Percentiles rank a stretch among this genome's conserved stretches.
Conservation (phyloP, 352 stramenopile genomes). For the Pythium guiyangense region DNA sequence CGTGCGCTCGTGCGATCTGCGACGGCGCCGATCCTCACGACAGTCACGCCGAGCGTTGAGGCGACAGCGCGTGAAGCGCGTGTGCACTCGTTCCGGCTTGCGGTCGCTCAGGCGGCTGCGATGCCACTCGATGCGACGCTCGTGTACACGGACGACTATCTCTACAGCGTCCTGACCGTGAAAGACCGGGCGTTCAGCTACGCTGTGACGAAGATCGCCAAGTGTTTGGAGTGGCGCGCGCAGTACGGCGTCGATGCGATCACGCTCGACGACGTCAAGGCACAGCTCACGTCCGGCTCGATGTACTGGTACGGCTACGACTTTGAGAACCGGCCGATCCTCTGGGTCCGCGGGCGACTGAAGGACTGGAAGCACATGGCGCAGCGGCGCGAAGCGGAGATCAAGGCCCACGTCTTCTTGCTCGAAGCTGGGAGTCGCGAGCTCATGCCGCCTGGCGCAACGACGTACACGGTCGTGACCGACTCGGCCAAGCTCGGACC, state of each 20-base stretch:
- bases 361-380: conserved; percentile 60
- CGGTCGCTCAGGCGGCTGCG: conserved; percentile 35
- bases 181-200: conserved; percentile 57
- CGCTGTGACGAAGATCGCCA: conserved; percentile 54
- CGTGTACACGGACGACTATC: conserved; percentile 56
- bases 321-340: conserved; percentile 55
- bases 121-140: conserved; percentile 30
- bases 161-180: conserved; percentile 55
- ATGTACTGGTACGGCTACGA: conserved; percentile 80
- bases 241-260: conserved; percentile 38
- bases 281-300: conserved; percentile 36
- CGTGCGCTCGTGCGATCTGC: not conserved
- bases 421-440: conserved; percentile 44
- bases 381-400: conserved; percentile 38
- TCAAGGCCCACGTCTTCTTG: conserved; percentile 55
- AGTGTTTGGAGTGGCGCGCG: conserved; percentile 44
- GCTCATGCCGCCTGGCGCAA: conserved; percentile 52
- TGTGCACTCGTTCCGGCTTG: conserved; percentile 42
- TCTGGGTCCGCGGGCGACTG: conserved; percentile 57
- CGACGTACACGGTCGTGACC: conserved; percentile 60
- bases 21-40: not conserved
- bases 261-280: conserved; percentile 31
- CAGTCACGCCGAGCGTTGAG: conserved; percentile 3
- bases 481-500: conserved; percentile 44
- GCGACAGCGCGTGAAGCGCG: conserved; percentile 20